These are phyloP conservation scores for Adansonia digitata DNA, from an alignment of 345 rosid species.

Conservation along the genomic window DNA sequence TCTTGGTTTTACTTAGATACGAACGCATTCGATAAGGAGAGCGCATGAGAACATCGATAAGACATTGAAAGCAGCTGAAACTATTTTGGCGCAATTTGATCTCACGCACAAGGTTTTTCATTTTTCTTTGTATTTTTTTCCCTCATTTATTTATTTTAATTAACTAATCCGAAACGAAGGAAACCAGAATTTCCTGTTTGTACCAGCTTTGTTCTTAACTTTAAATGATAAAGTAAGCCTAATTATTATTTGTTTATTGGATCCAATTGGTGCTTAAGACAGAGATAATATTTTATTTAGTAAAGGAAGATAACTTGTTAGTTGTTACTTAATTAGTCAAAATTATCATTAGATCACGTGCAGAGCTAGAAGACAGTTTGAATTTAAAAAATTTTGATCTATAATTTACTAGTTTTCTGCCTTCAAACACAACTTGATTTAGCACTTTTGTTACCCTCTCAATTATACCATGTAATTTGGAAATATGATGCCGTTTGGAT, in stretches of 20 bases:
- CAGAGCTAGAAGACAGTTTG: not conserved
- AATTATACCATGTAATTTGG: not conserved
- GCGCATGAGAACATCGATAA: slow-evolving; percentile 92
- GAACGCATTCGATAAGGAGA: slow-evolving; percentile 84
- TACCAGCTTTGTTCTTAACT: not conserved
- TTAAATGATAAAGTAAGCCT: not conserved
- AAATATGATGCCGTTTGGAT: not conserved
- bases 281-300: not conserved
- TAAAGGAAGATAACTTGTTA: not conserved
- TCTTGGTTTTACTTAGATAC: slow-evolving; percentile 41
- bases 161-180: not conserved
- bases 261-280: not conserved
- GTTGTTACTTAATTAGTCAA: not conserved
- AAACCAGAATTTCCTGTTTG: not conserved
- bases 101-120: slow-evolving; percentile 61
- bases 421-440: not conserved
- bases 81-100: slow-evolving; percentile 72
- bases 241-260: not conserved
- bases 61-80: slow-evolving; percentile 72
- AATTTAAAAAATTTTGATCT: slow-evolving; percentile 27
- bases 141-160: not conserved
- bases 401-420: not conserved
- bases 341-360: not conserved
- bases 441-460: not conserved
- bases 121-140: not conserved